Percentiles rank a stretch among this genome's conserved stretches.
phyloP scores from a whole-genome alignment of 2,329 filamentous ascomycete genomes.

The Lizonia empirigonia region DNA sequence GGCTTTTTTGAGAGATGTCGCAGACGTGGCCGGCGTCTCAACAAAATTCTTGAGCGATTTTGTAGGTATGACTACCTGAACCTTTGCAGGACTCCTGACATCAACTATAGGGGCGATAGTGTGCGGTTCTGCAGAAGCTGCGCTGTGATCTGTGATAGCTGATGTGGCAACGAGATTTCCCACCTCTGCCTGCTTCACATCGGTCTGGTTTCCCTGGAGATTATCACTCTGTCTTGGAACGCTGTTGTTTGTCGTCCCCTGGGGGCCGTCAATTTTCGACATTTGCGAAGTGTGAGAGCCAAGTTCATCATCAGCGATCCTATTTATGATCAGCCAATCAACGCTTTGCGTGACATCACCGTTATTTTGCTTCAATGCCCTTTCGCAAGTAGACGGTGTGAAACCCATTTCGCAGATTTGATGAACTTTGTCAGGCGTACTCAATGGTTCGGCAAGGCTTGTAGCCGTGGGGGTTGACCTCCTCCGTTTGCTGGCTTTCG shows the following conservation, averaged over 20 bases:
- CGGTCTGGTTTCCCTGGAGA: not conserved
- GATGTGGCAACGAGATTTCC: not conserved
- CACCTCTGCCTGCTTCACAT: not conserved
- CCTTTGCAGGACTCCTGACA: conserved; percentile 24
- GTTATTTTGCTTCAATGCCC: conserved; percentile 33
- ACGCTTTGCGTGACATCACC: conserved; percentile 39
- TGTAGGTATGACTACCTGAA: conserved; percentile 34
- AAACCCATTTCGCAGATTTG: conserved; percentile 47
- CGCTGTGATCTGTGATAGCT: not conserved
- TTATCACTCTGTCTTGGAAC: not conserved
- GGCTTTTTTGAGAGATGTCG: conserved; percentile 19
- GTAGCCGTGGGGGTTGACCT: conserved; percentile 25
- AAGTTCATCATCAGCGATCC: conserved; percentile 37
- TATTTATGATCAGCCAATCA: conserved; percentile 41
- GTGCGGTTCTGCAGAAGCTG: not conserved
- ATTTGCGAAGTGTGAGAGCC: conserved; percentile 18
- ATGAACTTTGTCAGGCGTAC: conserved; percentile 38
- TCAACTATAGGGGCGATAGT: not conserved
- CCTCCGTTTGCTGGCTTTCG: conserved; percentile 28
- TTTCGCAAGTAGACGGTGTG: conserved; percentile 37
- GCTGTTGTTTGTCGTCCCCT: not conserved
- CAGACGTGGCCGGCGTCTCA: conserved; percentile 1
- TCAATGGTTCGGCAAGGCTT: conserved; percentile 1
- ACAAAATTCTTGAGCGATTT: conserved; percentile 11
- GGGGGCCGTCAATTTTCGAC: not conserved